Evolutionary conservation across 208 protist genomes (phyloP).

Genomic region (Acanthamoeba lenticulata): DNA sequence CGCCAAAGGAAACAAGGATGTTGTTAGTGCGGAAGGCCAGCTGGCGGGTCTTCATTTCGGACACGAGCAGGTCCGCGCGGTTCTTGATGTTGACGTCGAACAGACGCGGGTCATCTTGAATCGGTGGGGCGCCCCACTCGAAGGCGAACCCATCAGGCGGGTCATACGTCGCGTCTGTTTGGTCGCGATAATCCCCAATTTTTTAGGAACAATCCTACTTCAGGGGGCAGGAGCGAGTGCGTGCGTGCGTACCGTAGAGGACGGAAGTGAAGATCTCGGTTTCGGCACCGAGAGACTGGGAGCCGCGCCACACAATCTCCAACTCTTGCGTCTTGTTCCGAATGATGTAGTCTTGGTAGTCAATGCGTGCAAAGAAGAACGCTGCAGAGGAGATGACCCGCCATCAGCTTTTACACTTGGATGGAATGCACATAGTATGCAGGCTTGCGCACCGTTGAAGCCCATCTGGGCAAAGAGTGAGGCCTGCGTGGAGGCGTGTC

Average conservation of each 20-base stretch:
- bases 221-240: no score
- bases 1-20: constrained; percentile 20
- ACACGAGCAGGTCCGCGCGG: background rate
- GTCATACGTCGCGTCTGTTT: background rate
- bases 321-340: constrained; percentile 48
- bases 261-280: constrained; percentile 69
- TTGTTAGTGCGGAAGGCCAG: constrained; percentile 43
- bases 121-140: constrained; percentile 19
- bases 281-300: constrained; percentile 1
- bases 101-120: constrained; percentile 61
- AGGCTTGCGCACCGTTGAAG: constrained; percentile 70
- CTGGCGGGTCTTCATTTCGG: background rate
- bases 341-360: constrained; percentile 50
- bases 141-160: constrained; percentile 25
- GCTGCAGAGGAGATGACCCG: background rate
- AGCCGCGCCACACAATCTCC: constrained; percentile 69
- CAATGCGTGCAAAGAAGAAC: constrained; percentile 64
- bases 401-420: constrained; percentile 9
- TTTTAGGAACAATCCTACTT: no score
- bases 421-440: no score
- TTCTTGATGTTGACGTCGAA: constrained; percentile 17
- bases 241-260: constrained; percentile 75
- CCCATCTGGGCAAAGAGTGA: constrained; percentile 68
- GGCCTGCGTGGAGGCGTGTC: constrained; percentile 56
- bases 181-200: no score